Evolutionary conservation across 2,329 filamentous ascomycete genomes (phyloP).

Genomic region (Periconia macrospinosa): DNA sequence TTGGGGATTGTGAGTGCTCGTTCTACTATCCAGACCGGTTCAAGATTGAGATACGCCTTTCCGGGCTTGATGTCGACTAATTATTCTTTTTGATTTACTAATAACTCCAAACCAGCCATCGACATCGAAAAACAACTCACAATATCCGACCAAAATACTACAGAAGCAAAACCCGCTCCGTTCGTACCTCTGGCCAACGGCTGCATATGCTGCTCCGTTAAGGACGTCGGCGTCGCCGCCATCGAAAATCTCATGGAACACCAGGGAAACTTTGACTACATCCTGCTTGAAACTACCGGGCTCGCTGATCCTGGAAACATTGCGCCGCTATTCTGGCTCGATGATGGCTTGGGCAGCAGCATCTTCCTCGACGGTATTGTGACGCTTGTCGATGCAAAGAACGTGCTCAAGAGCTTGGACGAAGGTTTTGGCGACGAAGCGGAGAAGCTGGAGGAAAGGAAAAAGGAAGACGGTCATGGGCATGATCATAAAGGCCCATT

Average conservation of each 20-base stretch:
- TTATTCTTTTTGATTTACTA: not conserved
- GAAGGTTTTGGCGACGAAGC: constrained; percentile 53
- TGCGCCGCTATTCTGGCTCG: constrained; percentile 95
- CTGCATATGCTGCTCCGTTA: constrained; percentile 97
- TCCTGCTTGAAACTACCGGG: constrained; percentile 93
- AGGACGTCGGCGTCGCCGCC: constrained; percentile 91
- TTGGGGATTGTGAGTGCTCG: constrained; percentile 30
- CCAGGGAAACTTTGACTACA: constrained; percentile 94
- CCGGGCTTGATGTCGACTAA: not conserved
- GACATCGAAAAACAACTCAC: constrained; percentile 97
- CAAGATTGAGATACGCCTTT: not conserved
- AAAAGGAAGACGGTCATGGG: constrained; percentile 39
- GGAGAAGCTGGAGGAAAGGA: constrained; percentile 50
- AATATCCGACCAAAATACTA: constrained; percentile 59
- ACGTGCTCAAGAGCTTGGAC: constrained; percentile 80
- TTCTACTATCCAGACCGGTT: no score
- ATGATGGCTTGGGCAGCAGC: constrained; percentile 89
- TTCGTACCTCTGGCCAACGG: constrained; percentile 97
- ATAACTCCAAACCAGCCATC: constrained; percentile 60
- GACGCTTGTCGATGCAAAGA: constrained; percentile 92
- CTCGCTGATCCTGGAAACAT: constrained; percentile 95
- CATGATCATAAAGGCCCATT: constrained; percentile 63
- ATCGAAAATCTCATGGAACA: constrained; percentile 96
- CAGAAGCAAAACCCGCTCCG: constrained; percentile 28
- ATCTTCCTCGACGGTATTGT: constrained; percentile 98